Percentiles rank a stretch among this genome's conserved stretches.
Conservation (phyloP, 371 early-diverging fungal species). For the Apophysomyces variabilis region DNA sequence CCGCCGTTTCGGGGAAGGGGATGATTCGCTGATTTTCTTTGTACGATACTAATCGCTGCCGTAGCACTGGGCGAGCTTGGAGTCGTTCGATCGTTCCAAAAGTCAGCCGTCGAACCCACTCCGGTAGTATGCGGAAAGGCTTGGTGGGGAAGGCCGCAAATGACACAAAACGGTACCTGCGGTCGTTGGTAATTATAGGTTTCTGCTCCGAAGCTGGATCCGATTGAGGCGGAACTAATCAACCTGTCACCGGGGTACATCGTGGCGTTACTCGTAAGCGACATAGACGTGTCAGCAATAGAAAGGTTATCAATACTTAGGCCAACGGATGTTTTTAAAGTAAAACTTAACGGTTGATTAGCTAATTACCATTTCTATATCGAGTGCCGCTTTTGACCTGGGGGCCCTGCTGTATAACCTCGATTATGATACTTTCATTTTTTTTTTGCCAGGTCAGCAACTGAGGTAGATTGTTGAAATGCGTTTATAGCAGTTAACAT, state of each 20-base stretch:
- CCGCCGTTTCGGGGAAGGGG: neutral
- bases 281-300: neutral
- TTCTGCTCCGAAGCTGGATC: neutral
- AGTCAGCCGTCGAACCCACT: neutral
- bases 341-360: no score
- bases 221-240: neutral
- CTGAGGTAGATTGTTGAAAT: no score
- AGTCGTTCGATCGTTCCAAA: slow-evolving; percentile 3
- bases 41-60: neutral
- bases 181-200: slow-evolving; percentile 4
- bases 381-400: no score
- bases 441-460: no score
- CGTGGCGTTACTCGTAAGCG: neutral
- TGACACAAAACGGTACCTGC: slow-evolving; percentile 7
- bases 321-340: no score
- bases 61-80: neutral
- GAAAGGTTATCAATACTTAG: neutral
- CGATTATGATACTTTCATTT: no score
- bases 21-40: neutral
- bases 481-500: no score
- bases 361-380: no score
- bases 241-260: neutral
- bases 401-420: no score
- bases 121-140: neutral
- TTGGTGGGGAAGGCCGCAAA: slow-evolving; percentile 21